A percentile compares a stretch with the other conserved stretches of the same genome.
These are phyloP conservation scores for Coprinopsis strossmayeri DNA, from an alignment of 768 basidiomycete genomes.

Conservation along the genomic window DNA sequence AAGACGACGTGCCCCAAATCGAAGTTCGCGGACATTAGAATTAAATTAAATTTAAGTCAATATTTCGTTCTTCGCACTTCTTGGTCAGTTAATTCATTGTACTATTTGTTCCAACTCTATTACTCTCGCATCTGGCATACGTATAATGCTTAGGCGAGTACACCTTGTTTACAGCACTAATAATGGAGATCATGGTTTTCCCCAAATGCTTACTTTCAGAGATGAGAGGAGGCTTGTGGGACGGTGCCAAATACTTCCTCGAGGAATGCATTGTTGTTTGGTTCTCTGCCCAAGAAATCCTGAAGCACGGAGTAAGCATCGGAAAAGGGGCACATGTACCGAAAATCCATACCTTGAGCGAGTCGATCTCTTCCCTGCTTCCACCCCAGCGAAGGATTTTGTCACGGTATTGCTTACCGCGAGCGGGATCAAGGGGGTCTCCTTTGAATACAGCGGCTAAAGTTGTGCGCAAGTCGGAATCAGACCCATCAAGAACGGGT, in stretches of 20 bases:
- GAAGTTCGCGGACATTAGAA: neutral
- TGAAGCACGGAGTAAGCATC: constrained; percentile 19
- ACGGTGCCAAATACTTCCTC: constrained; percentile 52
- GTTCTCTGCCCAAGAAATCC: constrained; percentile 74
- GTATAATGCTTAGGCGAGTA: too few species aligned
- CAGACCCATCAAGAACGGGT: too few species aligned
- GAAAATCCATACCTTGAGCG: constrained; percentile 50
- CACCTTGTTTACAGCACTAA: too few species aligned
- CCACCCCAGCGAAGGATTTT: constrained; percentile 73
- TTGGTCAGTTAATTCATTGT: neutral
- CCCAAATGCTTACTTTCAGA: too few species aligned
- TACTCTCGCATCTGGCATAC: too few species aligned
- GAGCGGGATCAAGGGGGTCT: constrained; percentile 64
- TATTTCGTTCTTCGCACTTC: neutral
- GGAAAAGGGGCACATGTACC: neutral
- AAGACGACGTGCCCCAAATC: constrained; percentile 20
- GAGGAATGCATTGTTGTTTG: constrained; percentile 71
- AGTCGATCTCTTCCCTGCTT: constrained; percentile 73
- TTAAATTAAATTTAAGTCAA: neutral
- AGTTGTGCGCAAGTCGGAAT: too few species aligned
- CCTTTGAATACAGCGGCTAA: constrained; percentile 71
- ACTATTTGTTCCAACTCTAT: too few species aligned
- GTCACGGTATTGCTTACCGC: constrained; percentile 65
- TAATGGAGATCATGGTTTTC: too few species aligned
- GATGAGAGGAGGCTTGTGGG: constrained; percentile 24